Percentiles rank a stretch among this genome's conserved stretches.
Conservation (phyloP, 768 basidiomycete species). For the Russula compacta region DNA sequence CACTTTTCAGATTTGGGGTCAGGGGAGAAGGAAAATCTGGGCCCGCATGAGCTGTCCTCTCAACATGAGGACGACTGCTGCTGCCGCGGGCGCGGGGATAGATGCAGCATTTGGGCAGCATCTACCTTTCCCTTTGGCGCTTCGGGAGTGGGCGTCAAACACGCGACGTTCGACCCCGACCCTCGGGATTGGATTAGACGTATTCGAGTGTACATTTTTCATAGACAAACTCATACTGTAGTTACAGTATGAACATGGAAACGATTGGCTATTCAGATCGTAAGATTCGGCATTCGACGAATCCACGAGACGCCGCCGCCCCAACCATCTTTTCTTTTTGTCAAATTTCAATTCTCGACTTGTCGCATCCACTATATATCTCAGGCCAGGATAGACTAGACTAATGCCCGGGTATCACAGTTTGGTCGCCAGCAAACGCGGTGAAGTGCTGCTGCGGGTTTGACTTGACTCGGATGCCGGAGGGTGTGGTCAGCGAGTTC, state of each 20-base stretch:
- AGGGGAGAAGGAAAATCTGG: not conserved
- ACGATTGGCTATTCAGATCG: constrained; percentile 13
- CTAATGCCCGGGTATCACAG: too few relatives aligned
- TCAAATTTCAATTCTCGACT: not conserved
- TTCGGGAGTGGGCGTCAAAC: not conserved
- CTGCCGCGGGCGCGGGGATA: too few relatives aligned
- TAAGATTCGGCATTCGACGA: constrained; percentile 10
- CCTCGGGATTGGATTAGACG: constrained; percentile 5
- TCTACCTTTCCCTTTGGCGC: not conserved
- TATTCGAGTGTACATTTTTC: not conserved
- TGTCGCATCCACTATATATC: not conserved
- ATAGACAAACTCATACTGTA: not conserved
- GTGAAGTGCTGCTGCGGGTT: not conserved
- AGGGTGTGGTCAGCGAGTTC: not conserved
- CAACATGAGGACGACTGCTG: not conserved
- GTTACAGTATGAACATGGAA: not conserved
- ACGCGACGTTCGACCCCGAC: not conserved
- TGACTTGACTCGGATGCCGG: not conserved
- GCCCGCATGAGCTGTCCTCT: not conserved
- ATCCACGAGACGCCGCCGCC: constrained; percentile 4
- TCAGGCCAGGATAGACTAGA: not conserved
- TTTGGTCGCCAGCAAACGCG: too few relatives aligned
- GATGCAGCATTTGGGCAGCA: too few relatives aligned
- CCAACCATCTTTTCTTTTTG: not conserved
- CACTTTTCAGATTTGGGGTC: not conserved